Conservation (phyloP, 192 early-diverging fungal species). For the Podila clonocystis region DNA sequence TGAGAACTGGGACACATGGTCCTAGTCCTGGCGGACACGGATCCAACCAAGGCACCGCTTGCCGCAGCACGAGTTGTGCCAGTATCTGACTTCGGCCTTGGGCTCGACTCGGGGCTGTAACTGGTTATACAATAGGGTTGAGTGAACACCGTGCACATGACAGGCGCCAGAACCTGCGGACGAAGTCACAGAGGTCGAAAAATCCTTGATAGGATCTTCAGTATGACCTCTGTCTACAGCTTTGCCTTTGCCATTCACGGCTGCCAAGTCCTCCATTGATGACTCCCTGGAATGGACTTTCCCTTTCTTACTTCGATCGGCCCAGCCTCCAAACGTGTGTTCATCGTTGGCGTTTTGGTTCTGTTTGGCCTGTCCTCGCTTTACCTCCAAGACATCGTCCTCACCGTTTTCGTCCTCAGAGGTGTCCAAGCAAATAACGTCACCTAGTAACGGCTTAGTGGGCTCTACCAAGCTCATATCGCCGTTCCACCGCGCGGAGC, state of each 20-base stretch:
- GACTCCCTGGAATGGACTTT: too few species aligned
- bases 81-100: conserved; percentile 17
- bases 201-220: too few species aligned
- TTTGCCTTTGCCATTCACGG: conserved; percentile 12
- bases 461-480: conserved; percentile 13
- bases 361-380: neutral
- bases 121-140: neutral
- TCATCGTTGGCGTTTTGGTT: too few species aligned
- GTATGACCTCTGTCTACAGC: neutral
- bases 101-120: neutral
- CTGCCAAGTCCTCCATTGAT: too few species aligned
- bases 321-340: too few species aligned
- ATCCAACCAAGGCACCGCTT: conserved; percentile 30
- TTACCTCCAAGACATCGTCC: neutral
- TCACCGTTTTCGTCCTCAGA: neutral
- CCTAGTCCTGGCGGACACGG: conserved; percentile 5
- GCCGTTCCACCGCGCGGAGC: conserved; percentile 17
- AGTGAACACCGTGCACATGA: neutral
- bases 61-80: conserved; percentile 38
- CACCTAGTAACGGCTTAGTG: neutral
- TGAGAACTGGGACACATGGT: too few species aligned
- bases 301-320: too few species aligned
- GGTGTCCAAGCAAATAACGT: too few species aligned
- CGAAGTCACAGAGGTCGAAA: too few species aligned
- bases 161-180: too few species aligned